phyloP scores from a whole-genome alignment of 176 grass and related monocot genomes.

The Olyra latifolia region DNA sequence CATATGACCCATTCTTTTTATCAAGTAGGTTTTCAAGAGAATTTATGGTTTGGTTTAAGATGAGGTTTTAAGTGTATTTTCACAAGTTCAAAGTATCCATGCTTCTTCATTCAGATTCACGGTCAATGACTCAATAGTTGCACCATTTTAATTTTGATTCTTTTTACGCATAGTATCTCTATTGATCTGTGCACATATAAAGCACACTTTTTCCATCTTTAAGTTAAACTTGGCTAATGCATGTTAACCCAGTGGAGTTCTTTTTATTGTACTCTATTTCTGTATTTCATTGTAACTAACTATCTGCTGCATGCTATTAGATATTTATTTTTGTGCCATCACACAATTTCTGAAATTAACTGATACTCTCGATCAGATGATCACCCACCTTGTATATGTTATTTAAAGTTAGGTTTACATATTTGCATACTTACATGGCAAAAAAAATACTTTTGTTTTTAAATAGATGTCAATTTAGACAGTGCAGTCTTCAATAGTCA shows the following conservation, averaged over 20 bases:
- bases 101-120: background rate
- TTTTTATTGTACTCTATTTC: background rate
- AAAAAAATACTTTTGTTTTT: background rate
- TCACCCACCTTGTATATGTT: background rate
- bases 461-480: background rate
- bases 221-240: background rate
- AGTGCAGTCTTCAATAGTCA: background rate
- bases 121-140: background rate
- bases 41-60: background rate
- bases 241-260: background rate
- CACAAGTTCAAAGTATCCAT: background rate
- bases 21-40: background rate
- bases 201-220: background rate
- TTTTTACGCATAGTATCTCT: background rate
- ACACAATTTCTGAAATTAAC: background rate
- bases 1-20: background rate
- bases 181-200: background rate
- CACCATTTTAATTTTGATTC: background rate
- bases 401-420: background rate
- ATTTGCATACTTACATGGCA: background rate
- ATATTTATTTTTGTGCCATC: slow-evolving; percentile 1
- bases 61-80: background rate
- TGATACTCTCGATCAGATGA: background rate
- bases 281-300: slow-evolving; percentile 8
- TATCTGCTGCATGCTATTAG: background rate